Base-by-base conservation (phyloP, 2,329 filamentous ascomycete genomes). In the Pyrenochaeta sp. region DNA sequence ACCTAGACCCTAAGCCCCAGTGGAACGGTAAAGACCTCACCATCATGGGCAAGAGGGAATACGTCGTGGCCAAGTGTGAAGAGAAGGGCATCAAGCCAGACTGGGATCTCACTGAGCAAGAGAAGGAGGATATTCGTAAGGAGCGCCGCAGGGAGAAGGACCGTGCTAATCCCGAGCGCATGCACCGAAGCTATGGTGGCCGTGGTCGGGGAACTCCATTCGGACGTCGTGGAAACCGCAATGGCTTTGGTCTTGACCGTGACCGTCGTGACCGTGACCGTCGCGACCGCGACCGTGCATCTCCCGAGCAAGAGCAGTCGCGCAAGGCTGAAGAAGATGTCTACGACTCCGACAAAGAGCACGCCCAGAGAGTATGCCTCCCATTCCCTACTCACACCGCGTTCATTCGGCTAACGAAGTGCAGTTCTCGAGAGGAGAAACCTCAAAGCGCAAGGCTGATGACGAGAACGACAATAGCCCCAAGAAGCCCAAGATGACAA, bases 41-140 rank as follows among this genome's bases (percentile, higher is more conserved):
- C 68, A 86, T 94, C 75, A 92, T 90, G 84, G 86, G 84, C 73
- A 99, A 99, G 85, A 83, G 84, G 63, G 88, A 84, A 13, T 99
- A 99, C 72, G 87, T 88, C 56, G 70, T 74, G 41, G 69, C 67
- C 64, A 79, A 79, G 68, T 71, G 69, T 51, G 54, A 74, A 44
- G 72, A 72, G 43, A 77, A 77, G 60, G 73, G 69, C 39, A 75
- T 77, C 55, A 65, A 68, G 35, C 70, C 73, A 6, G 71, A 72
- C 39, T 72, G 65, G 47, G 65, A 75, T 52, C 60, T 68, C 60
- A 61, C 67, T 8, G 65, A 61, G 26, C n/a, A 36, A 7, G 53
- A 58, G 19, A 45, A 48, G 42, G 41, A 36, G 17, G 41, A 55
- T 28, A 22, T 40, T 38, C 46, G 44, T 23, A 45, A 48, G 32